Conservation (phyloP, 2,329 filamentous ascomycete genomes). For the Phaeoacremonium minimum region DNA sequence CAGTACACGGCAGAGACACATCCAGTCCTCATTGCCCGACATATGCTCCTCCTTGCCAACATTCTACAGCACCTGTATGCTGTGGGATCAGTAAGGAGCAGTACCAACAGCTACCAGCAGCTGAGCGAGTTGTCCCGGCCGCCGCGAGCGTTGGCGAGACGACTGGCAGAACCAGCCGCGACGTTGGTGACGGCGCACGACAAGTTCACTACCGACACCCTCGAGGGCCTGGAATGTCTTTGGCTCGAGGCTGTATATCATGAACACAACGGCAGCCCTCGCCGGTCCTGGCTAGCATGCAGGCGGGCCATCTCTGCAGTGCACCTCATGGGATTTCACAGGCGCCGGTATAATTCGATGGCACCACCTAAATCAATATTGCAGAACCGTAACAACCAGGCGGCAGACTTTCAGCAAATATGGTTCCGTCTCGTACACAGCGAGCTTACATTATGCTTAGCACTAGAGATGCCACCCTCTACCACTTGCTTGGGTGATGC, state of each 20-base stretch:
- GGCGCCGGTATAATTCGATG: background rate
- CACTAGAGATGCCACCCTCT: constrained; percentile 1
- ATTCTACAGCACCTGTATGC: constrained; percentile 1
- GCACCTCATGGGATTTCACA: constrained; percentile 4
- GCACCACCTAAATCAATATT: background rate
- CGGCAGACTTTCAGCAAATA: constrained; percentile 2
- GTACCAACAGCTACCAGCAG: background rate
- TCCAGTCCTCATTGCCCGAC: constrained; percentile 5
- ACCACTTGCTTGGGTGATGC: background rate
- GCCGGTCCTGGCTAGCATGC: constrained; percentile 4
- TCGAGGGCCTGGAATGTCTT: constrained; percentile 5
- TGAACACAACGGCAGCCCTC: constrained; percentile 2
- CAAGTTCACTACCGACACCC: constrained; percentile 1
- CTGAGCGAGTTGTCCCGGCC: constrained; percentile 1
- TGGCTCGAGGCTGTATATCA: constrained; percentile 5
- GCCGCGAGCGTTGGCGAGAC: constrained; percentile 2
- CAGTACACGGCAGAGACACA: constrained; percentile 4
- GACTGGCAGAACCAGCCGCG: constrained; percentile 3
- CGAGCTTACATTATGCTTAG: constrained; percentile 3
- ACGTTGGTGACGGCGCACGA: constrained; percentile 4
- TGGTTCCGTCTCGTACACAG: constrained; percentile 3
- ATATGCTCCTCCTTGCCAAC: constrained; percentile 3
- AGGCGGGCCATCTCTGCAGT: constrained; percentile 3
- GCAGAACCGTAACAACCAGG: background rate
- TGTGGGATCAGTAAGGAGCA: background rate